Evolutionary conservation across 371 early-diverging fungal species (phyloP).

Genomic region (Saksenaea oblongispora): DNA sequence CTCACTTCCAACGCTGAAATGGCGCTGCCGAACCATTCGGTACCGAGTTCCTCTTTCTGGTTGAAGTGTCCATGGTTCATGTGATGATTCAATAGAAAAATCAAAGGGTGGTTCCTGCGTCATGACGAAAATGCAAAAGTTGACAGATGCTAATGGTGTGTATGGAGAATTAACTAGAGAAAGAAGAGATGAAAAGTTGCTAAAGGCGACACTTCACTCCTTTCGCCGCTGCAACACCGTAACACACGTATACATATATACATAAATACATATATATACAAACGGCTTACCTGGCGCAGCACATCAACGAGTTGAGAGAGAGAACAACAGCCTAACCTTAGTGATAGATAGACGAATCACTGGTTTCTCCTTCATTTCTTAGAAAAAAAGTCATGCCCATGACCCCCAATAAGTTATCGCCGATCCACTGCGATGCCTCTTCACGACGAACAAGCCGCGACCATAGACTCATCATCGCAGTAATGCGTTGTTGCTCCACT

Average conservation of each 20-base stretch:
- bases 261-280: background rate
- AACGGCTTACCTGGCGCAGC: background rate
- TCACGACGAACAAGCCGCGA: no score
- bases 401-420: no score
- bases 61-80: background rate
- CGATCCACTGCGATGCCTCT: no score
- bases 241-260: background rate
- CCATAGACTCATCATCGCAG: no score
- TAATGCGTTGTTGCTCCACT: background rate
- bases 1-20: background rate
- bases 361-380: no score
- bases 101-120: background rate
- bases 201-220: background rate
- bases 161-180: background rate
- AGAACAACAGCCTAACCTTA: background rate
- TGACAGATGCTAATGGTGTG: background rate
- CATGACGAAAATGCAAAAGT: background rate
- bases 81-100: background rate
- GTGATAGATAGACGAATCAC: no score
- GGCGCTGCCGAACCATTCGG: background rate
- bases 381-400: no score
- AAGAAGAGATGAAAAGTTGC: background rate
- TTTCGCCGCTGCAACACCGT: background rate
- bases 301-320: no score
- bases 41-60: background rate